Conservation (phyloP, 192 early-diverging fungal species). For the Spizellomyces punctatus region DNA sequence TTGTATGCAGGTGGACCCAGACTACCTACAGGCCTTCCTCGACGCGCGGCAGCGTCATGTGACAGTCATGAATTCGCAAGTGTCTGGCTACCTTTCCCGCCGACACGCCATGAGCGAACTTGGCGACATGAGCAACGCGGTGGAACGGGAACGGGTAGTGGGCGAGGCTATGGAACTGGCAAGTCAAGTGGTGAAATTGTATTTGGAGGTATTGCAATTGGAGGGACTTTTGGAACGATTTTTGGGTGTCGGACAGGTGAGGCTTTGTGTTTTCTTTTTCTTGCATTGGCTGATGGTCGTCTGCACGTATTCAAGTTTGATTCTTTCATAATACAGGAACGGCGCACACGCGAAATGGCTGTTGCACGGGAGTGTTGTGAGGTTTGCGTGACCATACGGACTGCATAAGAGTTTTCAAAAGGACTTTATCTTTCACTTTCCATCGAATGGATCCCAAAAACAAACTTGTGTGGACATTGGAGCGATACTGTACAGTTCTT, state of each 20-base stretch:
- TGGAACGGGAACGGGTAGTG: background rate
- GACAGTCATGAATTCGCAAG: conserved; percentile 31
- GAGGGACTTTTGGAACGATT: conserved; percentile 38
- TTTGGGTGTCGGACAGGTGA: conserved; percentile 28
- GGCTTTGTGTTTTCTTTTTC: background rate
- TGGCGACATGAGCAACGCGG: conserved; percentile 7
- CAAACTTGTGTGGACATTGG: no score
- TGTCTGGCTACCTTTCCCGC: conserved; percentile 29
- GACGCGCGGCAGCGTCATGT: conserved; percentile 31
- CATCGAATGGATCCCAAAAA: no score
- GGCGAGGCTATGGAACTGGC: background rate
- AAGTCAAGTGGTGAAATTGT: conserved; percentile 30
- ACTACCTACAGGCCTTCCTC: conserved; percentile 27
- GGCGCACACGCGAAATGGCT: conserved; percentile 11
- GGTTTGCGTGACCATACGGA: background rate
- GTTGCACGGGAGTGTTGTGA: conserved; percentile 13
- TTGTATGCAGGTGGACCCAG: conserved; percentile 8
- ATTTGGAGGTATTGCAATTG: conserved; percentile 36
- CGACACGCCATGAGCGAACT: conserved; percentile 25
- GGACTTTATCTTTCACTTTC: no score
- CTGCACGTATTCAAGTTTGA: no score
- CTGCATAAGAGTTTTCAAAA: background rate
- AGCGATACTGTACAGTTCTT: no score
- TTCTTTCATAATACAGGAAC: background rate
- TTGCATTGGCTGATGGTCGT: background rate